Percentiles rank a stretch among this genome's conserved stretches.
These are phyloP conservation scores for Emmonsia crescens DNA, from an alignment of 2,329 filamentous ascomycete species.

Conservation along the genomic window DNA sequence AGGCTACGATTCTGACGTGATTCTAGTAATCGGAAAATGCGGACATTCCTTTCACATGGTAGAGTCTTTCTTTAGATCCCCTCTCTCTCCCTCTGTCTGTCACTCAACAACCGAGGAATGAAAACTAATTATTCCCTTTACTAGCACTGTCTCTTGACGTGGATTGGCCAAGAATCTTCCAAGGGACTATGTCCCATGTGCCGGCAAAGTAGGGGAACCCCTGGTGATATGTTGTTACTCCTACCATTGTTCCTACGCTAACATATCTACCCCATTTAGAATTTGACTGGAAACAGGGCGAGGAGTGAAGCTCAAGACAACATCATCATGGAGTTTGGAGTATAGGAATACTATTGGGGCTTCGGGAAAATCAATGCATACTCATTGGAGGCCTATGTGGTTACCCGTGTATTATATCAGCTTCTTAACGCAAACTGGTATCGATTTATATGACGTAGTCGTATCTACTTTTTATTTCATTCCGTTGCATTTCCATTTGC, in stretches of 20 bases:
- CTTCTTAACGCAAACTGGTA: neutral
- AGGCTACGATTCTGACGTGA: neutral
- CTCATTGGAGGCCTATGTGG: neutral
- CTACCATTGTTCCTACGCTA: neutral
- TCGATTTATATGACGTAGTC: neutral
- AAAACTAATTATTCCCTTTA: neutral
- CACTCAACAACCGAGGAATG: neutral
- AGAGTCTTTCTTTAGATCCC: constrained; percentile 7
- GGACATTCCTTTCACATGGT: constrained; percentile 98
- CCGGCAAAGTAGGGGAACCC: constrained; percentile 60
- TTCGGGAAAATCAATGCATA: neutral
- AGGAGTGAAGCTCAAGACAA: constrained; percentile 17
- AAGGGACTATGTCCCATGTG: constrained; percentile 98
- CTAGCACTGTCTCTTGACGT: constrained; percentile 88
- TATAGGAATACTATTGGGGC: neutral
- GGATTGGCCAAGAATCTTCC: constrained; percentile 90
- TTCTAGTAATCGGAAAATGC: constrained; percentile 81
- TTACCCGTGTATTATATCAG: neutral
- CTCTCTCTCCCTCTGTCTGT: neutral
- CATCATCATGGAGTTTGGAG: neutral
- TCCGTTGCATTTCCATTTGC: neutral
- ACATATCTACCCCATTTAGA: constrained; percentile 26
- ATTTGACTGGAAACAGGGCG: constrained; percentile 43
- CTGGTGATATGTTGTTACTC: neutral
- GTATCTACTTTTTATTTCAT: neutral